Evolutionary conservation across 306 rosid species (phyloP).

Genomic region (Prunus armeniaca): DNA sequence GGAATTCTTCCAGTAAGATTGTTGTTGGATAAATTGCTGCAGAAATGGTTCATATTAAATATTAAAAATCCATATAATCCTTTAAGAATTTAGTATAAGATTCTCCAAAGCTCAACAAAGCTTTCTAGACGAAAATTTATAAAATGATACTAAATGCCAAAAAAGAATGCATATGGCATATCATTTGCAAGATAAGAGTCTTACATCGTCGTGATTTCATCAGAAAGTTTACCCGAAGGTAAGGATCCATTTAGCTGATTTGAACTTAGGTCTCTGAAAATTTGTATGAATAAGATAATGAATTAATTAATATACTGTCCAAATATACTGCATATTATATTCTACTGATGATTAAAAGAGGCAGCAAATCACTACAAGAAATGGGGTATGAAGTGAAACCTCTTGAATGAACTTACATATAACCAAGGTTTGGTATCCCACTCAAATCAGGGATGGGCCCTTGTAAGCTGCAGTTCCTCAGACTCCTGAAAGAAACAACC

Average conservation of each 20-base stretch:
- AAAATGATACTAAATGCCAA: background rate
- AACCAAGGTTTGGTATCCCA: constrained; percentile 46
- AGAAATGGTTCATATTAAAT: background rate
- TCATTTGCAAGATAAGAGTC: constrained; percentile 29
- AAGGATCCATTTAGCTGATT: constrained; percentile 72
- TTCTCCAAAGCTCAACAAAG: background rate
- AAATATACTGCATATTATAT: background rate
- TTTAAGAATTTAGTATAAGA: background rate
- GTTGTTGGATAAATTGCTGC: constrained; percentile 82
- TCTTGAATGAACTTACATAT: constrained; percentile 57
- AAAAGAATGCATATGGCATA: constrained; percentile 4
- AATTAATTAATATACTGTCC: constrained; percentile 12
- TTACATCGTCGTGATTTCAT: constrained; percentile 79
- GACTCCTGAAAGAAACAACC: constrained; percentile 59
- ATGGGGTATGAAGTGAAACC: constrained; percentile 4
- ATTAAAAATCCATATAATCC: background rate
- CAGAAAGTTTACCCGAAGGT: constrained; percentile 57
- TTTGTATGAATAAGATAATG: constrained; percentile 23
- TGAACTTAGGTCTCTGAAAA: constrained; percentile 77
- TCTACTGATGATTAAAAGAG: constrained; percentile 1
- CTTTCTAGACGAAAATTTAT: background rate
- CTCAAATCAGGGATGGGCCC: constrained; percentile 92
- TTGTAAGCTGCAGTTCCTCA: constrained; percentile 75
- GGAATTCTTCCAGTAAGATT: constrained; percentile 68
- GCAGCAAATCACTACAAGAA: background rate